A percentile compares a stretch with the other conserved stretches of the same genome.
phyloP scores from a whole-genome alignment of 495 filamentous ascomycete species.

The Haplographium delicatum region DNA sequence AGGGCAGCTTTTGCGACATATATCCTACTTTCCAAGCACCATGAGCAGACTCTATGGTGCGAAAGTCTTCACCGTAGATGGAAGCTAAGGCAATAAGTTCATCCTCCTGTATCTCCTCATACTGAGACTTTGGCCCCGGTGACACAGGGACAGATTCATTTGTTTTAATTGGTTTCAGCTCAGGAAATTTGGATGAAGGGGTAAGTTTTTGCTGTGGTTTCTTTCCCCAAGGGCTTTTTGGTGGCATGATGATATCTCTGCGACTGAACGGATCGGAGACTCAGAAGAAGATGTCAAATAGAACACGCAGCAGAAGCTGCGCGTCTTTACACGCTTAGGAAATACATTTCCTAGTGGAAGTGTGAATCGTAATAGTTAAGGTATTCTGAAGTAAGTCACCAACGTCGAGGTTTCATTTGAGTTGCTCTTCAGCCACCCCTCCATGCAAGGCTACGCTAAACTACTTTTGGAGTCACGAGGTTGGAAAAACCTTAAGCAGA shows the following conservation, averaged over 20 bases:
- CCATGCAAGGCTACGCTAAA: constrained; percentile 1
- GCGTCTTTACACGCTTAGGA: constrained; percentile 14
- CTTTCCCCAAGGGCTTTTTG: constrained; percentile 26
- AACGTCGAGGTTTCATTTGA: too few relatives aligned
- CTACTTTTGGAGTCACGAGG: background rate
- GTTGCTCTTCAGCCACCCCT: too few relatives aligned
- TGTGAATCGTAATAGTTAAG: too few relatives aligned
- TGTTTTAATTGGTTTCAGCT: constrained; percentile 30
- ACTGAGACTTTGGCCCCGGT: constrained; percentile 52
- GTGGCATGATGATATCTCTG: constrained; percentile 19
- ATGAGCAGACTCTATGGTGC: constrained; percentile 60
- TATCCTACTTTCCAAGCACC: constrained; percentile 91
- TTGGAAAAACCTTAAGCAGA: background rate
- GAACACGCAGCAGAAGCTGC: constrained; percentile 22
- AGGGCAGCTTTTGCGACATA: too few relatives aligned
- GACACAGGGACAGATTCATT: constrained; percentile 12
- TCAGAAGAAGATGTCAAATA: constrained; percentile 9
- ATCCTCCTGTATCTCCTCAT: constrained; percentile 77
- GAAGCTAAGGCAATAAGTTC: constrained; percentile 83
- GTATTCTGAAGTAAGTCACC: too few relatives aligned
- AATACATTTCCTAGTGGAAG: constrained; percentile 8
- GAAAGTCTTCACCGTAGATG: constrained; percentile 89
- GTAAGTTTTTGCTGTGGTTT: constrained; percentile 25
- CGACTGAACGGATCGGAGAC: constrained; percentile 1
- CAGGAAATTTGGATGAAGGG: constrained; percentile 26